Percentiles rank a stretch among this genome's conserved stretches.
phyloP scores from a whole-genome alignment of 306 rosid genomes.

The Erythrophleum fordii region DNA sequence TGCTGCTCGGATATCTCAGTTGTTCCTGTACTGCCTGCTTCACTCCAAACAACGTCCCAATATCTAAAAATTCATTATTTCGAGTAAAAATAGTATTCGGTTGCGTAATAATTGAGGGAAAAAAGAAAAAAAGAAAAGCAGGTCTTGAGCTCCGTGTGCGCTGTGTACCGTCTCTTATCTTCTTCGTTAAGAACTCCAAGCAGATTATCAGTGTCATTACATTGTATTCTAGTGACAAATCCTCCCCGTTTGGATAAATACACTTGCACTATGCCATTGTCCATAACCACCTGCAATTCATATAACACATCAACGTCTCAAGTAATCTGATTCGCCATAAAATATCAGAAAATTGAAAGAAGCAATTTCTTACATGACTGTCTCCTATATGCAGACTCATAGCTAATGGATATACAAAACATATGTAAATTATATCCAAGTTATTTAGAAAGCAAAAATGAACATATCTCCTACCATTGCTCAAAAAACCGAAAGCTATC shows the following conservation, averaged over 20 bases:
- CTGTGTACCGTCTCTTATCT: conserved; percentile 67
- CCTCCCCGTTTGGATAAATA: conserved; percentile 80
- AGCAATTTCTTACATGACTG: conserved; percentile 48
- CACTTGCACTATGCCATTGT: conserved; percentile 73
- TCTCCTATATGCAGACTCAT: conserved; percentile 49
- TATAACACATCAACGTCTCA: not conserved
- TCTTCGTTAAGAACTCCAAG: conserved; percentile 54
- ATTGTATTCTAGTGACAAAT: conserved; percentile 66
- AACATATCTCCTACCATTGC: too few relatives aligned
- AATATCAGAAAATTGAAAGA: not conserved
- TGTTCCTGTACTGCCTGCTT: conserved; percentile 70
- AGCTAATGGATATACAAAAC: too few relatives aligned
- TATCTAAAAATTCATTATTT: conserved; percentile 57
- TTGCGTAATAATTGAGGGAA: not conserved
- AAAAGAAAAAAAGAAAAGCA: conserved; percentile 8
- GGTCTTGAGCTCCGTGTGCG: not conserved
- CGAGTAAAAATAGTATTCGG: not conserved
- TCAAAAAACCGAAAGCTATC: too few relatives aligned
- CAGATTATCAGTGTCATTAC: conserved; percentile 71
- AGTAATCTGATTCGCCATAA: conserved; percentile 8
- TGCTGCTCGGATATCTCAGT: conserved; percentile 74
- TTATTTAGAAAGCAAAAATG: too few relatives aligned
- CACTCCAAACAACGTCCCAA: conserved; percentile 96
- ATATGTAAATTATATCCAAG: too few relatives aligned
- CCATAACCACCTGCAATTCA: conserved; percentile 68